Percentiles rank a stretch among this genome's conserved stretches.
These are phyloP conservation scores for Myrica gale DNA, from an alignment of 306 rosid species.

Conservation along the genomic window DNA sequence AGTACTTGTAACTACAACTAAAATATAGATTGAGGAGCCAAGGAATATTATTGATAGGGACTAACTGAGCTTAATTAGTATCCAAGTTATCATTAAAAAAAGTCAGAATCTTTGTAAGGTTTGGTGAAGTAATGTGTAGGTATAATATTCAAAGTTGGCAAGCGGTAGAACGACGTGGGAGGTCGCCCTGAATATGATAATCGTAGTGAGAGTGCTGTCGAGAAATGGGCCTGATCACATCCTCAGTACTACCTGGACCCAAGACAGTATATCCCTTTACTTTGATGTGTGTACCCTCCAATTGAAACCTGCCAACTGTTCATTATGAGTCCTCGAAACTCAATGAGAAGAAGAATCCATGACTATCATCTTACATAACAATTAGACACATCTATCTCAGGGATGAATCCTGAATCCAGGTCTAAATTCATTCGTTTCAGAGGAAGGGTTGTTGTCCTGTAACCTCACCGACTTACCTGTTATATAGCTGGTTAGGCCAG, in stretches of 20 bases:
- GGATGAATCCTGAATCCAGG: background rate
- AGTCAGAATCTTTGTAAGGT: constrained; percentile 4
- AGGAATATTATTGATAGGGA: background rate
- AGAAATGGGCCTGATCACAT: constrained; percentile 12
- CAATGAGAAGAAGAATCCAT: background rate
- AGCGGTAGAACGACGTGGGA: constrained; percentile 42
- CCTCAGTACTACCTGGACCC: constrained; percentile 16
- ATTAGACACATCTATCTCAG: background rate
- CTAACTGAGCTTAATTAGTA: background rate
- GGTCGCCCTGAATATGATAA: background rate
- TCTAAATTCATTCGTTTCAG: background rate
- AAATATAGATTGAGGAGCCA: background rate
- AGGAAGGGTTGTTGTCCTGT: background rate
- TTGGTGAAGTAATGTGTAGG: constrained; percentile 17
- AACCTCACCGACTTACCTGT: background rate
- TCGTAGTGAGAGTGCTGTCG: constrained; percentile 1
- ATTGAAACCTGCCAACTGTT: background rate
- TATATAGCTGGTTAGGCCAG: background rate
- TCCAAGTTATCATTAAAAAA: background rate
- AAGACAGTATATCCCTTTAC: background rate
- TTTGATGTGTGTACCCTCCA: background rate
- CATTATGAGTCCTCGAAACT: background rate
- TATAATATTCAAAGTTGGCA: constrained; percentile 16
- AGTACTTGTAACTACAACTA: background rate
- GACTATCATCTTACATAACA: background rate